These are phyloP conservation scores for Toxoplasma gondii DNA, from an alignment of 169 alveolate species.

Conservation along the genomic window DNA sequence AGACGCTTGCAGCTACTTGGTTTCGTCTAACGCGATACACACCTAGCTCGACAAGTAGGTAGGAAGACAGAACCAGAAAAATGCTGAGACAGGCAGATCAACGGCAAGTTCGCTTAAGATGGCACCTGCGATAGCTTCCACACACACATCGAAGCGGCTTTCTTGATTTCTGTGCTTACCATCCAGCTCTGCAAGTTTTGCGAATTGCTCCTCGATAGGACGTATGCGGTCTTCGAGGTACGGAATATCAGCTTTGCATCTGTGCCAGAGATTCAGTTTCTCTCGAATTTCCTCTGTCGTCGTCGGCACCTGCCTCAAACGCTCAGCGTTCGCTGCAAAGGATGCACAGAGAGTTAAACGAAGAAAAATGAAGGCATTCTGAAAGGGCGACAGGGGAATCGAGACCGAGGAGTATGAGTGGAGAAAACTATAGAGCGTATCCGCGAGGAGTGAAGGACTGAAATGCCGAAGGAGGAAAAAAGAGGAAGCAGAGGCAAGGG, in stretches of 20 bases:
- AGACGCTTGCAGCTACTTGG: too few relatives aligned
- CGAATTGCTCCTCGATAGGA: constrained; percentile 56
- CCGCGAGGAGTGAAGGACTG: too few relatives aligned
- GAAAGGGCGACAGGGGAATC: not conserved
- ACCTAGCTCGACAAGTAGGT: too few relatives aligned
- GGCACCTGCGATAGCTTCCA: too few relatives aligned
- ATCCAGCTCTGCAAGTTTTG: constrained; percentile 65
- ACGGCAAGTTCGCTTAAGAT: too few relatives aligned
- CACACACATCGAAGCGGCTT: too few relatives aligned
- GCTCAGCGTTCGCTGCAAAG: constrained; percentile 52
- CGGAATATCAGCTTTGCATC: constrained; percentile 49
- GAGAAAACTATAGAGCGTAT: not conserved
- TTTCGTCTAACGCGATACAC: too few relatives aligned
- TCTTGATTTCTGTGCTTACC: constrained; percentile 19
- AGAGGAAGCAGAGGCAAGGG: too few relatives aligned
- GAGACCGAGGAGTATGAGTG: not conserved
- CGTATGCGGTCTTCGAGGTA: constrained; percentile 64
- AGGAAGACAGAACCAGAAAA: too few relatives aligned
- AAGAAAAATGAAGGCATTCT: not conserved
- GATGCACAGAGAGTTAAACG: not conserved
- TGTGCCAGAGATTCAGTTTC: constrained; percentile 54
- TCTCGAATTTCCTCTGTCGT: constrained; percentile 59
- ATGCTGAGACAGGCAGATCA: too few relatives aligned
- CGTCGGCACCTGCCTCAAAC: constrained; percentile 45
- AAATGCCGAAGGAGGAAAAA: too few relatives aligned